Conservation (phyloP, 352 stramenopile genomes). For the Aphanomyces invadans region DNA sequence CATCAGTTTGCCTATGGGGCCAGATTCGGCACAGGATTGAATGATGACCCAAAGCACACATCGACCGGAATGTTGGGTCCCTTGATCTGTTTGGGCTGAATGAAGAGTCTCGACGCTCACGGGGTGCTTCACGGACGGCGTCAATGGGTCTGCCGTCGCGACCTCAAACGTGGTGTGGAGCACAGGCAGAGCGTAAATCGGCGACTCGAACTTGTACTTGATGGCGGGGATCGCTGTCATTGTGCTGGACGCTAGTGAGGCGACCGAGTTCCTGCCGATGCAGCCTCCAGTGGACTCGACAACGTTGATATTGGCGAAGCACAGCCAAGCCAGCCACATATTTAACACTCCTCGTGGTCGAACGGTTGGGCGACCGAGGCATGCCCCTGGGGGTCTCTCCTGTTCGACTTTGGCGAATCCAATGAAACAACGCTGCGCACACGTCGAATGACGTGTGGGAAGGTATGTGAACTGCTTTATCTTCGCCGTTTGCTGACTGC, state of each 20-base stretch:
- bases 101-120: neutral
- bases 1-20: too few species aligned
- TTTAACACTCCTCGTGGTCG: neutral
- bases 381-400: too few species aligned
- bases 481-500: too few species aligned
- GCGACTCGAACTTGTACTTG: neutral
- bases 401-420: neutral
- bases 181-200: neutral
- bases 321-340: neutral
- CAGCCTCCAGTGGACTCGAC: neutral
- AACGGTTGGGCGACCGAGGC: too few species aligned
- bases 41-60: too few species aligned
- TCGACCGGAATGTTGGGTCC: too few species aligned
- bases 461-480: too few species aligned
- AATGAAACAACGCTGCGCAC: neutral
- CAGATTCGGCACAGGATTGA: too few species aligned
- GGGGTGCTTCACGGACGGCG: neutral
- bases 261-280: neutral
- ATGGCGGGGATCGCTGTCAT: neutral
- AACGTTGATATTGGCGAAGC: neutral
- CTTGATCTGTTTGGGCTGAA: too few species aligned
- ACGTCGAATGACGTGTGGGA: too few species aligned
- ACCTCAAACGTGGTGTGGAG: neutral
- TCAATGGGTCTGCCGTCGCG: neutral
- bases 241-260: neutral